Conservation (phyloP, 371 early-diverging fungal species). For the Apophysomyces elegans region DNA sequence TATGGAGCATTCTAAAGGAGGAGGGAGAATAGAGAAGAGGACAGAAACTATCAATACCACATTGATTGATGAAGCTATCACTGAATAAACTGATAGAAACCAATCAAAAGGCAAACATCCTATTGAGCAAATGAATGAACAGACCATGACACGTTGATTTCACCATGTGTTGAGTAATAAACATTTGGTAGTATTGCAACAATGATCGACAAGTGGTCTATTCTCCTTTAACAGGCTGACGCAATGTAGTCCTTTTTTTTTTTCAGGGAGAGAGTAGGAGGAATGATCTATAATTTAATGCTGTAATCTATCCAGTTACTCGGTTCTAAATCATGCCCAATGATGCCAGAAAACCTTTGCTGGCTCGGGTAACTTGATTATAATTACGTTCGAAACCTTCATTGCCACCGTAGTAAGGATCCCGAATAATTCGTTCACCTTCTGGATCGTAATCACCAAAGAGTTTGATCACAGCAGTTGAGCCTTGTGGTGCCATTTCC, state of each 20-base stretch:
- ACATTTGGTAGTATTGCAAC: too few species aligned
- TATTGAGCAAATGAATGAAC: too few species aligned
- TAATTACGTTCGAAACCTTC: constrained; percentile 90
- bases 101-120: too few species aligned
- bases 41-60: too few species aligned
- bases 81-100: too few species aligned
- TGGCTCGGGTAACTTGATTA: constrained; percentile 75
- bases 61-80: too few species aligned
- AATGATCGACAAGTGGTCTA: not conserved
- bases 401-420: constrained; percentile 90
- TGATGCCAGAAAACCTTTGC: constrained; percentile 46
- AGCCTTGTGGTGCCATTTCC: constrained; percentile 38
- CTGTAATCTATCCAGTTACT: not conserved
- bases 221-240: constrained; percentile 5
- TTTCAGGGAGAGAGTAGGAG: not conserved
- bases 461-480: constrained; percentile 60
- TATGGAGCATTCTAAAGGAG: too few species aligned
- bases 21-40: too few species aligned
- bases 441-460: constrained; percentile 90
- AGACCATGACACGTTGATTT: too few species aligned
- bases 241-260: constrained; percentile 1
- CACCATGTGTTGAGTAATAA: not conserved
- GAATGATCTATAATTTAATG: not conserved
- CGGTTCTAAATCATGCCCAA: constrained; percentile 27
- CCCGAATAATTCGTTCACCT: constrained; percentile 78